Evolutionary conservation across 225 moss, liverwort and hornwort species (phyloP).

Genomic region (Anthoceros angustus): DNA sequence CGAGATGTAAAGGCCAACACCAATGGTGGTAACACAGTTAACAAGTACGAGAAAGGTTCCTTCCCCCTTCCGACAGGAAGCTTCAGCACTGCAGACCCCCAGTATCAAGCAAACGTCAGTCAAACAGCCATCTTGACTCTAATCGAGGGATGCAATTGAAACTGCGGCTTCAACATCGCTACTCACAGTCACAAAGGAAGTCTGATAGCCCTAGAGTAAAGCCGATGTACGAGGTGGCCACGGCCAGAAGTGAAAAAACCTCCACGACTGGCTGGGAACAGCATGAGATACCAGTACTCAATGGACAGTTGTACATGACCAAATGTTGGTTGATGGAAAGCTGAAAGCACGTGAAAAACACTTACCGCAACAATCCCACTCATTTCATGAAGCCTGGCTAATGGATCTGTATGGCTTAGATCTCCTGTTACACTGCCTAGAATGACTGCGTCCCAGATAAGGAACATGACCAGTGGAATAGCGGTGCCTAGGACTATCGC

Average conservation of each 20-base stretch:
- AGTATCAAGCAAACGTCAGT: constrained; percentile 3
- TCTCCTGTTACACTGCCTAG: constrained; percentile 47
- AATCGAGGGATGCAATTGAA: background rate
- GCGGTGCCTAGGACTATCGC: constrained; percentile 76
- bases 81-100: constrained; percentile 40
- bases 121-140: background rate
- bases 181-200: constrained; percentile 76
- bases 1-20: constrained; percentile 55
- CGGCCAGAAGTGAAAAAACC: constrained; percentile 69
- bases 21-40: constrained; percentile 68
- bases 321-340: background rate
- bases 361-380: constrained; percentile 78
- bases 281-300: background rate
- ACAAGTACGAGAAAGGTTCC: constrained; percentile 40
- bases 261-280: constrained; percentile 63
- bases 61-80: constrained; percentile 48
- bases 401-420: constrained; percentile 47
- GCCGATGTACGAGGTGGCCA: constrained; percentile 96
- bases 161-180: background rate
- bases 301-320: background rate
- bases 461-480: constrained; percentile 69
- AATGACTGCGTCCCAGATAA: constrained; percentile 91
- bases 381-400: constrained; percentile 41
- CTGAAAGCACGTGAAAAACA: background rate
- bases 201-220: constrained; percentile 82